Evolutionary conservation across 176 grass and related monocot species (phyloP).

Genomic region (Thalia dealbata): DNA sequence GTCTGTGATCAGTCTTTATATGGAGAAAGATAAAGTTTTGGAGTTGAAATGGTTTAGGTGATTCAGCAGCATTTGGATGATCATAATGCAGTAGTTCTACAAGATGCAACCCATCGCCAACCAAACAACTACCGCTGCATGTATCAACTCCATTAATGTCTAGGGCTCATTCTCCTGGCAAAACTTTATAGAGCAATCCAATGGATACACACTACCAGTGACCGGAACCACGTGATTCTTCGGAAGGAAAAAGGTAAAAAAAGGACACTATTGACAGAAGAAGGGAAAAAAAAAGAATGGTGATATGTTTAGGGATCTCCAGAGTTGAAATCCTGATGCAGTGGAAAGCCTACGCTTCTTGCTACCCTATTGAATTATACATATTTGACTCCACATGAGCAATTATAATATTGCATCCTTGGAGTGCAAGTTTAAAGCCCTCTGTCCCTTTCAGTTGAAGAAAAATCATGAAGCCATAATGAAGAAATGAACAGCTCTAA

Average conservation of each 20-base stretch:
- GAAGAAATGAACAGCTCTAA: neutral
- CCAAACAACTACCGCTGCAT: neutral
- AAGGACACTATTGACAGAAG: too few species aligned
- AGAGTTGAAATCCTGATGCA: neutral
- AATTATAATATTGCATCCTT: neutral
- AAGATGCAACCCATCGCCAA: neutral
- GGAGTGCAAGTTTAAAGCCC: neutral
- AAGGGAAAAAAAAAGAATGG: too few species aligned
- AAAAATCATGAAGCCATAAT: neutral
- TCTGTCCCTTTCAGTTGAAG: neutral
- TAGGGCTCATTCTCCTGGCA: neutral
- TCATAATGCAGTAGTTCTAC: neutral
- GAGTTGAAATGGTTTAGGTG: neutral
- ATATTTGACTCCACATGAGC: neutral
- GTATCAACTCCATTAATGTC: constrained; percentile 2
- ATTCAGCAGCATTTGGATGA: neutral
- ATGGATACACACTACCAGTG: too few species aligned
- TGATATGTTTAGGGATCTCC: too few species aligned
- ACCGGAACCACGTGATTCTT: too few species aligned
- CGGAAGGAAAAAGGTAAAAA: too few species aligned
- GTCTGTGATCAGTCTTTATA: neutral
- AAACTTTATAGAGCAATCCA: too few species aligned
- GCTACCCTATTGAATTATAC: neutral
- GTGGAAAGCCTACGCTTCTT: neutral
- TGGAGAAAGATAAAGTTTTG: neutral